Evolutionary conservation across 306 rosid genomes (phyloP), one percentile per base, ranked within the genome.

Genomic region (Corylus avellana): DNA sequence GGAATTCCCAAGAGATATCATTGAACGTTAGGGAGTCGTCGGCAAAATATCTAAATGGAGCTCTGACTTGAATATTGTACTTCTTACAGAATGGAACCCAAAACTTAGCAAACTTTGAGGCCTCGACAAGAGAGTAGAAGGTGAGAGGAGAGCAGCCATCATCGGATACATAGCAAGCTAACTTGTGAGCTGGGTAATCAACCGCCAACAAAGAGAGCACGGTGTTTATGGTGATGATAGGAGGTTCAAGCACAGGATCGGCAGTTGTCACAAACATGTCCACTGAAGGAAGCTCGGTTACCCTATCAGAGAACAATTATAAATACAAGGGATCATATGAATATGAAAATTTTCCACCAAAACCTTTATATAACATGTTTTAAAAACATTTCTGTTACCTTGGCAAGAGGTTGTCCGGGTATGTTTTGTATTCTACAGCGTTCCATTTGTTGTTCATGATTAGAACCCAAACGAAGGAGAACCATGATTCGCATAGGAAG

Each of bases 81-180:
- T 86, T 87, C 77, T 82, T 89, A 67, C 98, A 89, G 72, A 90
- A 91, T 4, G 91, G 95, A 8, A 91, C 74, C 97, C 95, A 91
- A 58, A 81, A 39, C 68, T 84, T 27, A 7, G 93, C 97, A 78
- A 89, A 93, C 20, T 85, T 86, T 0, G 86, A 9, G 2, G 95
- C 91, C 84, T 91, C 87, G 0, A 61, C n/a, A 22, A 93, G 91
- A 5, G 90, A 85, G 57, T 86, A 89, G 57, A 77, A 86, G 7
- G 84, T 89, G 37, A 72, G 42, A 32, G 81, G 78, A 4, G 97
- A 91, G 25, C 95, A 91, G 0, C 93, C 95, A 68, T 93, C 98
- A 76, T 91, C 98, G 0, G 96, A 91, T 7, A 91, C 94, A 69
- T 91, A 93, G 74, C 95, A 91, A 81, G 93, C 93, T 13, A 93